phyloP scores from a whole-genome alignment of 129 eudicot species.

The Mikania micrantha region DNA sequence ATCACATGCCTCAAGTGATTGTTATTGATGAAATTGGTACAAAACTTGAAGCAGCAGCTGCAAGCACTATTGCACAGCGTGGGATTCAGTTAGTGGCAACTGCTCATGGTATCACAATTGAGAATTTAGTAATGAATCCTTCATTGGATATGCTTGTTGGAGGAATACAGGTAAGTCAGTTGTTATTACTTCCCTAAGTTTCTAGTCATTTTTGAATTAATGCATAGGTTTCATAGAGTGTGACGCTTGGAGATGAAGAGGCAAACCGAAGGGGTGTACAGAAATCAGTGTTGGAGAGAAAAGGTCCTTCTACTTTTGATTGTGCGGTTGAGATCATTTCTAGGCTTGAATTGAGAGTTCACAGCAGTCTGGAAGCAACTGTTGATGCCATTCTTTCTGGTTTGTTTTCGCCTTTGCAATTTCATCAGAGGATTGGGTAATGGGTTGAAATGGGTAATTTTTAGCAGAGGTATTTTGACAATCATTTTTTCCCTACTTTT shows the following conservation, averaged over 20 bases:
- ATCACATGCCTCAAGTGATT: slow-evolving; percentile 98
- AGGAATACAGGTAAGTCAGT: slow-evolving; percentile 68
- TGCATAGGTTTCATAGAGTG: slow-evolving; percentile 51
- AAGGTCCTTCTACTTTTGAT: slow-evolving; percentile 84
- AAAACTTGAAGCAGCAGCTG: slow-evolving; percentile 95
- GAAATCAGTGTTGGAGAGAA: slow-evolving; percentile 81
- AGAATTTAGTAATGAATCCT: slow-evolving; percentile 88
- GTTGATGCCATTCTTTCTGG: slow-evolving; percentile 94
- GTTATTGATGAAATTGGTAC: slow-evolving; percentile 98
- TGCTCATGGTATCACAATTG: slow-evolving; percentile 96
- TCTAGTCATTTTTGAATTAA: not conserved
- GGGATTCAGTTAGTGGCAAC: slow-evolving; percentile 99
- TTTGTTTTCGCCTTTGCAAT: slow-evolving; percentile 17
- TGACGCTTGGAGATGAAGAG: slow-evolving; percentile 95
- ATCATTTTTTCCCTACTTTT: not conserved
- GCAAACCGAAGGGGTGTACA: slow-evolving; percentile 96
- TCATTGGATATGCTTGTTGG: slow-evolving; percentile 98
- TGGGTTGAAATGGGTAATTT: not conserved
- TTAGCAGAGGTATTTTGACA: not conserved
- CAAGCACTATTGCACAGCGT: slow-evolving; percentile 96
- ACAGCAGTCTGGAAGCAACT: slow-evolving; percentile 67
- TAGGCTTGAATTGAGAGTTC: slow-evolving; percentile 72
- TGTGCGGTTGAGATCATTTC: slow-evolving; percentile 92
- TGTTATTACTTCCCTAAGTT: not conserved
- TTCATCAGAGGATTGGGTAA: not conserved